These are phyloP conservation scores for Paramyrothecium roridum DNA, from an alignment of 2,329 filamentous ascomycete species.

Conservation along the genomic window DNA sequence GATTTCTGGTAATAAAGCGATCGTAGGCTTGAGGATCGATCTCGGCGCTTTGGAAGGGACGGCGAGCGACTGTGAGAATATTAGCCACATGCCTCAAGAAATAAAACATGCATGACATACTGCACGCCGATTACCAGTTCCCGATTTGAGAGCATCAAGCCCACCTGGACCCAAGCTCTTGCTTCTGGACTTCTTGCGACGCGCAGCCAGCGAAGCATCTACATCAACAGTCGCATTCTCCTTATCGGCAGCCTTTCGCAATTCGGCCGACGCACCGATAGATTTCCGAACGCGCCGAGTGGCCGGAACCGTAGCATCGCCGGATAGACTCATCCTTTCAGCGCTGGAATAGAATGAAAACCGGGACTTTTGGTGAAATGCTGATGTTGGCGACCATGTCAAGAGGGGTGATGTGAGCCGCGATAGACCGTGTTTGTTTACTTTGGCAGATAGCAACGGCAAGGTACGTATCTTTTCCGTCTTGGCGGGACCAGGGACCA, in stretches of 20 bases:
- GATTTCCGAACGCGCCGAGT: conserved; percentile 66
- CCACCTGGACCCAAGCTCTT: conserved; percentile 96
- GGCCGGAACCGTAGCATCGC: conserved; percentile 49
- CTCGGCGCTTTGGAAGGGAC: conserved; percentile 48
- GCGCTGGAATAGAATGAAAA: conserved; percentile 11
- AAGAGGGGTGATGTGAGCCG: conserved; percentile 20
- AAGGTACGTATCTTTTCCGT: conserved; percentile 15
- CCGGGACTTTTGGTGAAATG: conserved; percentile 10
- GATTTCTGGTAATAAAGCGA: conserved; percentile 64
- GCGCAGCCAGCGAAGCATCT: conserved; percentile 48
- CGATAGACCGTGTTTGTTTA: conserved; percentile 35
- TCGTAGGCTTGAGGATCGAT: conserved; percentile 80
- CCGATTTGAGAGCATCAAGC: conserved; percentile 74
- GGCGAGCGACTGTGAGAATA: conserved; percentile 49
- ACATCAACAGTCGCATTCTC: conserved; percentile 75
- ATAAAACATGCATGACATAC: conserved; percentile 42
- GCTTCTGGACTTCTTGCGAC: conserved; percentile 73
- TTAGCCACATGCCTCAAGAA: background rate
- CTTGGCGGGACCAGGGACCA: conserved; percentile 4
- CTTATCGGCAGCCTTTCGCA: conserved; percentile 59
- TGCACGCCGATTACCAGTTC: conserved; percentile 74
- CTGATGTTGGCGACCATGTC: background rate
- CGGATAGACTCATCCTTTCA: conserved; percentile 25
- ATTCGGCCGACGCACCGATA: conserved; percentile 57
- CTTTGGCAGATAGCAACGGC: conserved; percentile 24